Base-by-base conservation (phyloP, 2,329 filamentous ascomycete species). In the Alternaria viburni region DNA sequence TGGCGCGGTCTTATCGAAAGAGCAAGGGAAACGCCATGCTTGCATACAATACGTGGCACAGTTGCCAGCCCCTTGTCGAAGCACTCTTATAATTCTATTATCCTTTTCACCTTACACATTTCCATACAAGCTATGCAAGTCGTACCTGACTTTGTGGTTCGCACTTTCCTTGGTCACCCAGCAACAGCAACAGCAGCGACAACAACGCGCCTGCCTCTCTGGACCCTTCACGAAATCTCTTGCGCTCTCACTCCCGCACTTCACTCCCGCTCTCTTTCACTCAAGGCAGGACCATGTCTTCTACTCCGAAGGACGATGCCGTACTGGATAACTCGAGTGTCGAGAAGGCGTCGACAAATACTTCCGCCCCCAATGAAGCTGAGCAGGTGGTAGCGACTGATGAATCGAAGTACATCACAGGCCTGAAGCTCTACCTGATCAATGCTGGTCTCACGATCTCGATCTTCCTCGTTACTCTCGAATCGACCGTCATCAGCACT, bases 401-500 rank as follows among this genome's bases (percentile, higher is more conserved):
- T 41, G 36, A 59, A 21, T 59, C 57, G 10, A 19, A 19, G 15
- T 59, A 52, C 36, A 59, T 46, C 17, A 52, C 57, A n/a, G 57
- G 57, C 19, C 21, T 41, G 30, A 59, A 59, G 21, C 36, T 59
- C 30, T 59, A 46, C 36, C 47, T 59, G 17, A 54, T 59, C 36
- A 52, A 59, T 17, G 13, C 41, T 26, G n/a, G 58, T 28, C 45
- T 54, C 13, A 54, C 55, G 15, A 26, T 57, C 10, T 56, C 51
- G 8, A 44, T 61, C 10, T 57, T 57, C n/a, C 21, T 57, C 28
- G 52, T 57, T 17, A 77, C 78, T 49, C 60, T 80, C 26, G 76
- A 81, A 54, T 68, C 74, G 23, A 75, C 76, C 1, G 73, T 81
- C 25, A 76, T 78, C 5, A 80, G 77, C 62, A 80, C 78, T 1